A percentile compares a stretch with the other conserved stretches of the same genome.
Evolutionary conservation across 202 grass and related monocot species (phyloP).

Genomic region (Carex sylvatica): DNA sequence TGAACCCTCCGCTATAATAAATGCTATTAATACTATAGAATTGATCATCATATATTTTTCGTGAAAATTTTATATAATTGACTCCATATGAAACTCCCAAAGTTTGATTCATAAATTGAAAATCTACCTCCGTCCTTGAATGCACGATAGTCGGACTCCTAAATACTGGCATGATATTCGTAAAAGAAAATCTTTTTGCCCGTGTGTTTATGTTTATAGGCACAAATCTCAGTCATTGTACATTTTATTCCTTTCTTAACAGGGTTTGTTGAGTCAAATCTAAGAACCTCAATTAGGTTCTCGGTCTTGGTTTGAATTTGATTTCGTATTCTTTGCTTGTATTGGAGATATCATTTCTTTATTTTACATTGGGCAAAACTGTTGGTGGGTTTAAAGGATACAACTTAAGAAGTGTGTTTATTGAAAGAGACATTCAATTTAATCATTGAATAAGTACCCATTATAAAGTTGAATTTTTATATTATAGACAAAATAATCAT

Average conservation of each 20-base stretch:
- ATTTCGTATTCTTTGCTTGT: neutral
- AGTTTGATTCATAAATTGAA: too few relatives aligned
- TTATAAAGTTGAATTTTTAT: neutral
- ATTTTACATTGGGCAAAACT: neutral
- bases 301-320: neutral
- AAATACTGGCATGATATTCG: too few relatives aligned
- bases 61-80: too few relatives aligned
- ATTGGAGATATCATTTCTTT: neutral
- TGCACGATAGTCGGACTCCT: too few relatives aligned
- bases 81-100: too few relatives aligned
- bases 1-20: too few relatives aligned
- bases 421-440: conserved; percentile 5
- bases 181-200: too few relatives aligned
- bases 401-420: neutral
- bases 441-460: neutral
- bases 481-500: neutral
- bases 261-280: neutral
- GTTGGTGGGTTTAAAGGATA: neutral
- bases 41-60: too few relatives aligned
- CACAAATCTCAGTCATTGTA: too few relatives aligned
- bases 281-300: neutral
- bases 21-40: too few relatives aligned
- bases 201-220: too few relatives aligned
- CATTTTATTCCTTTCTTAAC: neutral
- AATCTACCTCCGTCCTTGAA: too few relatives aligned